Evolutionary conservation across 2,329 filamentous ascomycete genomes (phyloP).

Genomic region (Botrytis fragariae): DNA sequence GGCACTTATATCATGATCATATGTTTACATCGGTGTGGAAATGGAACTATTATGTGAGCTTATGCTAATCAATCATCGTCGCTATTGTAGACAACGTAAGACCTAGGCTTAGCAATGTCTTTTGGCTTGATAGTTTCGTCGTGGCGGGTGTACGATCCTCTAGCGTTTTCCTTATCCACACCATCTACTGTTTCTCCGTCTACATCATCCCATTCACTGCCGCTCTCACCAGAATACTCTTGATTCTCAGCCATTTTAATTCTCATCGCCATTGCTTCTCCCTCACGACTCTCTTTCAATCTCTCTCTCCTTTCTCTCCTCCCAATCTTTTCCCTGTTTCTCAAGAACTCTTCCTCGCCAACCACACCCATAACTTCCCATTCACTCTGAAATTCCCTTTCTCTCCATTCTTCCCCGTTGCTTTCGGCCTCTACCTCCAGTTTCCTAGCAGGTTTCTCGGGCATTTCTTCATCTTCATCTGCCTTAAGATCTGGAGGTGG

Average conservation of each 20-base stretch:
- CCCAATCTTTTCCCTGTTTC: constrained; percentile 25
- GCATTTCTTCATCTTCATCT: constrained; percentile 19
- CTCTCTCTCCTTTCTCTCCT: constrained; percentile 22
- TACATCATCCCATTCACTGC: constrained; percentile 16
- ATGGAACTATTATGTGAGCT: neutral
- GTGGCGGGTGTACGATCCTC: neutral
- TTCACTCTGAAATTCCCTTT: constrained; percentile 32
- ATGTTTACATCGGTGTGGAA: neutral
- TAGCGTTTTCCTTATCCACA: neutral
- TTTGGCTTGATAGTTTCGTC: neutral
- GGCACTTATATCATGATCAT: constrained; percentile 5
- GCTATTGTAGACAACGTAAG: constrained; percentile 19
- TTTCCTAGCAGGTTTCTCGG: constrained; percentile 13
- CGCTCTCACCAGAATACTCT: constrained; percentile 9
- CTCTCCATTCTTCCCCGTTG: constrained; percentile 33
- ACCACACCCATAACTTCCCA: constrained; percentile 36
- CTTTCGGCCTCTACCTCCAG: constrained; percentile 1
- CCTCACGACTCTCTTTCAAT: neutral
- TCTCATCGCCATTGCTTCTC: neutral
- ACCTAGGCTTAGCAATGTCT: neutral
- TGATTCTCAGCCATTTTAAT: neutral
- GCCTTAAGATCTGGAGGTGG: constrained; percentile 32
- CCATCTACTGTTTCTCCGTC: neutral
- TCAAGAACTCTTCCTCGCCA: constrained; percentile 28
- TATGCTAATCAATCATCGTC: constrained; percentile 9